Conservation (phyloP, 805 yeast species). For the Ogataea trehalophila region DNA sequence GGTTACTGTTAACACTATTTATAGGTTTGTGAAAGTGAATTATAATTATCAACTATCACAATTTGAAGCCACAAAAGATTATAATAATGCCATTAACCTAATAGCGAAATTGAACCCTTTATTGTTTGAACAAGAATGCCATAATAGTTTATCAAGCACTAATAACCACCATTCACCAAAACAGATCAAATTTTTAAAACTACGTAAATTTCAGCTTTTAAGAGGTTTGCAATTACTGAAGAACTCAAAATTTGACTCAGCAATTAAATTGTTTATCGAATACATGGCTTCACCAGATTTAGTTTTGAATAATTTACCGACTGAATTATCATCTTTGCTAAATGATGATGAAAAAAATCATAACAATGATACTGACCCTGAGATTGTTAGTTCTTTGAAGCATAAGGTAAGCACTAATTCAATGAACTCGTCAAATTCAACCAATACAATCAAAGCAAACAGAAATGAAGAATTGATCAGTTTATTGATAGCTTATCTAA, state of each 20-base stretch:
- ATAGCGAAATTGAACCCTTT: conserved; percentile 30
- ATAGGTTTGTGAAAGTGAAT: conserved; percentile 23
- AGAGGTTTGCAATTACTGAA: conserved; percentile 33
- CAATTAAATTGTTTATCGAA: conserved; percentile 44
- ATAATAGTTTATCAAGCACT: neutral
- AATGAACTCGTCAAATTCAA: neutral
- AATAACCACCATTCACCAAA: conserved; percentile 18
- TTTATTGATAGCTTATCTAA: conserved; percentile 41
- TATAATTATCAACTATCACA: conserved; percentile 31
- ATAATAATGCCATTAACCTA: conserved; percentile 42
- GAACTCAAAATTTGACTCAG: conserved; percentile 26
- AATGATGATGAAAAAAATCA: conserved; percentile 1
- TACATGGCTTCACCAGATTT: conserved; percentile 57
- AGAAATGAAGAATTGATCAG: conserved; percentile 31
- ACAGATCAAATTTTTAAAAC: conserved; percentile 29
- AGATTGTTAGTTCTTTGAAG: no score
- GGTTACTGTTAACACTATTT: conserved; percentile 25
- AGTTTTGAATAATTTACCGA: conserved; percentile 45
- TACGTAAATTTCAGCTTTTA: conserved; percentile 41
- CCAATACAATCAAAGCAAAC: neutral
- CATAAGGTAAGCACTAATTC: no score
- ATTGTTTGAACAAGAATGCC: conserved; percentile 12
- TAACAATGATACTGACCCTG: no score
- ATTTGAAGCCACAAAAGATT: conserved; percentile 26
- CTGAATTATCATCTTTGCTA: conserved; percentile 7